phyloP scores from a whole-genome alignment of 805 yeast genomes.

The Grigorovia yakushimaensis region DNA sequence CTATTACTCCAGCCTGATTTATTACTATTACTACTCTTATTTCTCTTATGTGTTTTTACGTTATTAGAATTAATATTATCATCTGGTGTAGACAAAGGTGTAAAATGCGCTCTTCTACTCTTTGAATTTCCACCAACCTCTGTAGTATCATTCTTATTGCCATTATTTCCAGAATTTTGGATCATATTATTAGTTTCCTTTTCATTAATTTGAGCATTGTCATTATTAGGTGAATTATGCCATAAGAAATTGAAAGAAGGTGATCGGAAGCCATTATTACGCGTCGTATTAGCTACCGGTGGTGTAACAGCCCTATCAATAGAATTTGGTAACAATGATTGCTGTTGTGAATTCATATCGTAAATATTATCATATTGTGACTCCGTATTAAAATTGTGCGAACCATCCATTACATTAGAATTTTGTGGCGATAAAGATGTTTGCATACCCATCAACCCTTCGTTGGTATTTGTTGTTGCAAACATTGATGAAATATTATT shows the following conservation, averaged over 20 bases:
- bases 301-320: neutral
- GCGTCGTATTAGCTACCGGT: neutral
- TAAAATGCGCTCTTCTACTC: neutral
- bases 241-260: conserved; percentile 22
- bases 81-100: neutral
- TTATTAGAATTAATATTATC: neutral
- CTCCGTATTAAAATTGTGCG: conserved; percentile 2
- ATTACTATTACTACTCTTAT: conserved; percentile 13
- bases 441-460: neutral
- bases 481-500: conserved; percentile 2
- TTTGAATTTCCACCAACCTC: no score
- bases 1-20: conserved; percentile 16
- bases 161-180: neutral
- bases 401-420: conserved; percentile 4
- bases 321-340: neutral
- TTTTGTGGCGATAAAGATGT: conserved; percentile 6
- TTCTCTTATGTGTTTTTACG: conserved; percentile 10
- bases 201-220: neutral
- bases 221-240: conserved; percentile 11
- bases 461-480: neutral
- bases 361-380: neutral
- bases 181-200: neutral
- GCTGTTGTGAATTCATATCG: neutral
- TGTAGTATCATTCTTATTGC: neutral
- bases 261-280: conserved; percentile 12